Conservation (phyloP, 306 rosid genomes). For the Alnus glutinosa region DNA sequence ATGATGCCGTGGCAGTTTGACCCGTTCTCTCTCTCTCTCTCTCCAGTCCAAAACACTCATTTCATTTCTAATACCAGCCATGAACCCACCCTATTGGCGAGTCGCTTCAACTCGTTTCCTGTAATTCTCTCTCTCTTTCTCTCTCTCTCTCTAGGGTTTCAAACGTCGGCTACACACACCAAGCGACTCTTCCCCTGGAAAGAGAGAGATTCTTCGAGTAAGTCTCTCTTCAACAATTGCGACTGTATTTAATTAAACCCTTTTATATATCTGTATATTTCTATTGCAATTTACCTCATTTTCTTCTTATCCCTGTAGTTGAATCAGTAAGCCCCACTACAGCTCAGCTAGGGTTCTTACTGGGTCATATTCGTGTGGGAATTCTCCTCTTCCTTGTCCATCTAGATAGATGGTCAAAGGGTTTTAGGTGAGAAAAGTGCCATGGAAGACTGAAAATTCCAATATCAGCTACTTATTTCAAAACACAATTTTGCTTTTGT, state of each 20-base stretch:
- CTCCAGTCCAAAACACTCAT: neutral
- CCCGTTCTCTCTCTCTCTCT: slow-evolving; percentile 36
- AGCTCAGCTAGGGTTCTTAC: slow-evolving; percentile 31
- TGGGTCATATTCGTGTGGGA: slow-evolving; percentile 52
- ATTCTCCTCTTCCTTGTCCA: slow-evolving; percentile 31
- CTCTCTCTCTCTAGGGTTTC: slow-evolving; percentile 11
- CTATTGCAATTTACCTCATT: slow-evolving; percentile 3
- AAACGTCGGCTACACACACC: slow-evolving; percentile 10
- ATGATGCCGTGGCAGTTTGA: slow-evolving; percentile 56
- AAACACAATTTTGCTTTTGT: slow-evolving; percentile 23
- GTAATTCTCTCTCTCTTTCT: neutral
- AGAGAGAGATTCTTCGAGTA: slow-evolving; percentile 27
- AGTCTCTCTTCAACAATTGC: slow-evolving; percentile 37
- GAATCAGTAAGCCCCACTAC: slow-evolving; percentile 25
- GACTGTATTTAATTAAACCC: slow-evolving; percentile 10
- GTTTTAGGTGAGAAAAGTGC: slow-evolving; percentile 60
- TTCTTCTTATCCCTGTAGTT: slow-evolving; percentile 9
- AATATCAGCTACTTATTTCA: slow-evolving; percentile 36
- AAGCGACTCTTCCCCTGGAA: slow-evolving; percentile 20
- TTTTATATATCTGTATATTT: neutral
- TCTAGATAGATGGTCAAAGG: slow-evolving; percentile 54
- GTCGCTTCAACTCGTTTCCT: slow-evolving; percentile 35
- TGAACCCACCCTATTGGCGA: slow-evolving; percentile 9
- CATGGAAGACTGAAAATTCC: slow-evolving; percentile 31
- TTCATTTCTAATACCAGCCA: neutral